Conservation (phyloP, 1,284 basidiomycete species). For the Schizophyllum amplum region DNA sequence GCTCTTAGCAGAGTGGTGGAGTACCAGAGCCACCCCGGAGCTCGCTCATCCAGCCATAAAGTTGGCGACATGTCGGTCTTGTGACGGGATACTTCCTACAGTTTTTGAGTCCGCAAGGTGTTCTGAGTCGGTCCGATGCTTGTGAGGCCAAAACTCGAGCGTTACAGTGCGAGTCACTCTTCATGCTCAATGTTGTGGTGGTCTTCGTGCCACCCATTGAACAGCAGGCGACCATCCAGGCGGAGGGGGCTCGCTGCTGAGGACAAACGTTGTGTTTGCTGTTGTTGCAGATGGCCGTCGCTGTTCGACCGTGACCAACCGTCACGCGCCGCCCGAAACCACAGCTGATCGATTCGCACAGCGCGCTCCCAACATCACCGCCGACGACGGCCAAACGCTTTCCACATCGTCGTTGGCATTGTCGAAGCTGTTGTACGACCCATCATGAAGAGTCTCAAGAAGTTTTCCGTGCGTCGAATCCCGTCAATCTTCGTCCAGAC, state of each 20-base stretch:
- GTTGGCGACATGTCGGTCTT: too few relatives aligned
- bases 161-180: too few relatives aligned
- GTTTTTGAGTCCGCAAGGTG: too few relatives aligned
- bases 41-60: too few relatives aligned
- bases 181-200: neutral
- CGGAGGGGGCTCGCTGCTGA: neutral
- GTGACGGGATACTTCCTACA: too few relatives aligned
- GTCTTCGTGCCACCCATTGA: neutral
- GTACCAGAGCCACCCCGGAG: too few relatives aligned
- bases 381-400: neutral
- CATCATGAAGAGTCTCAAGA: constrained; percentile 84
- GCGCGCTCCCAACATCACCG: neutral
- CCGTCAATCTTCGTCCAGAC: constrained; percentile 13
- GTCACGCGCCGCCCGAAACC: neutral
- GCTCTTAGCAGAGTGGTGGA: too few relatives aligned
- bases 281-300: neutral
- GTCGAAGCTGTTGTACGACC: neutral
- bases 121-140: too few relatives aligned
- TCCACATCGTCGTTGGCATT: neutral
- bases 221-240: neutral
- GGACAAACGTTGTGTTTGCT: neutral
- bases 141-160: too few relatives aligned
- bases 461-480: constrained; percentile 23
- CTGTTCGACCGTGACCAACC: neutral
- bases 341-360: neutral